A percentile compares a stretch with the other conserved stretches of the same genome.
Conservation (phyloP, 805 yeast species). For the Candida chilensis region DNA sequence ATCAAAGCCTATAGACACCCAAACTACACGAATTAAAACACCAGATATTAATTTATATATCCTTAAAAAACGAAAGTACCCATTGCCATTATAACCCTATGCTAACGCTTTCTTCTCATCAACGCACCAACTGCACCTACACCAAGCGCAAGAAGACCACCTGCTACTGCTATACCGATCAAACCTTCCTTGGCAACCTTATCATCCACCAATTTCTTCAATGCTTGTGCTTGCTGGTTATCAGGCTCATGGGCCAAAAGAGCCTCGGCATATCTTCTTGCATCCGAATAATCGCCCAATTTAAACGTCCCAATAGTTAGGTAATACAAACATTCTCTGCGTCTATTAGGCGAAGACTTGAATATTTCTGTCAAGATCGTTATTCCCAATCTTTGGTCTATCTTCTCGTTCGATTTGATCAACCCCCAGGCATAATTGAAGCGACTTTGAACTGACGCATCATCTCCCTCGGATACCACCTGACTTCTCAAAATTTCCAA, state of each 20-base stretch:
- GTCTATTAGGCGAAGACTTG: conserved; percentile 69
- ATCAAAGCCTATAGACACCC: too few relatives aligned
- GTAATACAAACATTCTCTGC: conserved; percentile 87
- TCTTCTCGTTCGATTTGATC: conserved; percentile 55
- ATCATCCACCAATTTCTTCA: conserved; percentile 74
- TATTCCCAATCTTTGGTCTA: conserved; percentile 73
- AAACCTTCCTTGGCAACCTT: conserved; percentile 82
- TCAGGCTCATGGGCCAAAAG: conserved; percentile 75
- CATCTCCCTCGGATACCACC: conserved; percentile 72
- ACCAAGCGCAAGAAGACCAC: conserved; percentile 80
- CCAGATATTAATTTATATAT: too few relatives aligned
- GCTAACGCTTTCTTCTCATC: too few relatives aligned
- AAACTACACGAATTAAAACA: too few relatives aligned
- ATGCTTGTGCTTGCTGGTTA: conserved; percentile 63
- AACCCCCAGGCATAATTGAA: conserved; percentile 97
- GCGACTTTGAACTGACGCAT: conserved; percentile 71
- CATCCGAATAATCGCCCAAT: conserved; percentile 77
- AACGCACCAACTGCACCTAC: conserved; percentile 49
- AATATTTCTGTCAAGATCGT: conserved; percentile 62
- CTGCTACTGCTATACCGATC: conserved; percentile 79
- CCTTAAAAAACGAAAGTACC: too few relatives aligned
- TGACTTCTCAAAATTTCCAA: conserved; percentile 69
- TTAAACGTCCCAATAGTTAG: conserved; percentile 82
- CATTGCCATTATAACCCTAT: too few relatives aligned
- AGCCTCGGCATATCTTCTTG: conserved; percentile 78